These are phyloP conservation scores for Rhytidhysteron rufulum DNA, from an alignment of 2,329 filamentous ascomycete genomes.

Conservation along the genomic window DNA sequence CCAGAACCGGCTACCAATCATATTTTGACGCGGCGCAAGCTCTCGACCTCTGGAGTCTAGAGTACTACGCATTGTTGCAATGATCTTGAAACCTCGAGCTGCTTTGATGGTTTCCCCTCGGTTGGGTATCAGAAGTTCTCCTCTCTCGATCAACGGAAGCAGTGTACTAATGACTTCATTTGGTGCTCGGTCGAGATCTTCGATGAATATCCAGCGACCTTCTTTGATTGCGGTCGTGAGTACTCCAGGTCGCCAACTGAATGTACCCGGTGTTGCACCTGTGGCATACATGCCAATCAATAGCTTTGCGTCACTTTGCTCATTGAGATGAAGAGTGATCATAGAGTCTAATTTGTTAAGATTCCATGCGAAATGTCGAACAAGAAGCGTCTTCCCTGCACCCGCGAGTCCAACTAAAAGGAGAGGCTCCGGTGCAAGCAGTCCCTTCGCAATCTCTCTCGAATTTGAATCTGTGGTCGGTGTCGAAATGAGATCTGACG, in stretches of 20 bases:
- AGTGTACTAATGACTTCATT: constrained; percentile 93
- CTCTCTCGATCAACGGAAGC: constrained; percentile 84
- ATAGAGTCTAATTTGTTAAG: constrained; percentile 77
- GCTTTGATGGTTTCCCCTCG: constrained; percentile 83
- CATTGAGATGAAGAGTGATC: constrained; percentile 93
- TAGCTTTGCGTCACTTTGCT: constrained; percentile 97
- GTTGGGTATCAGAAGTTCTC: constrained; percentile 86
- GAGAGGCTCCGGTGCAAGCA: constrained; percentile 68
- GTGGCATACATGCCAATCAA: constrained; percentile 92
- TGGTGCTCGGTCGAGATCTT: constrained; percentile 92
- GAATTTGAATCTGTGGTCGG: constrained; percentile 71
- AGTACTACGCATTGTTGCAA: constrained; percentile 80
- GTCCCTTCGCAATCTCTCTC: constrained; percentile 60
- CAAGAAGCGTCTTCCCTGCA: constrained; percentile 83
- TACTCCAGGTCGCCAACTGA: constrained; percentile 88
- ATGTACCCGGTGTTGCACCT: constrained; percentile 80
- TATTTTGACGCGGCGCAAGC: constrained; percentile 62
- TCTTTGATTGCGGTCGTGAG: constrained; percentile 90
- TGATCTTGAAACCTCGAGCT: constrained; percentile 78
- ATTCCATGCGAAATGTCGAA: constrained; percentile 75
- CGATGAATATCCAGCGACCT: constrained; percentile 94
- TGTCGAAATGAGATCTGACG: constrained; percentile 54
- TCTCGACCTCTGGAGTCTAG: constrained; percentile 64
- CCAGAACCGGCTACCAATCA: constrained; percentile 88
- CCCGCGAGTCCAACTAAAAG: constrained; percentile 80